Percentiles rank a stretch among this genome's conserved stretches.
These are phyloP conservation scores for Alternaria consortialis DNA, from an alignment of 2,329 filamentous ascomycete species.

Conservation along the genomic window DNA sequence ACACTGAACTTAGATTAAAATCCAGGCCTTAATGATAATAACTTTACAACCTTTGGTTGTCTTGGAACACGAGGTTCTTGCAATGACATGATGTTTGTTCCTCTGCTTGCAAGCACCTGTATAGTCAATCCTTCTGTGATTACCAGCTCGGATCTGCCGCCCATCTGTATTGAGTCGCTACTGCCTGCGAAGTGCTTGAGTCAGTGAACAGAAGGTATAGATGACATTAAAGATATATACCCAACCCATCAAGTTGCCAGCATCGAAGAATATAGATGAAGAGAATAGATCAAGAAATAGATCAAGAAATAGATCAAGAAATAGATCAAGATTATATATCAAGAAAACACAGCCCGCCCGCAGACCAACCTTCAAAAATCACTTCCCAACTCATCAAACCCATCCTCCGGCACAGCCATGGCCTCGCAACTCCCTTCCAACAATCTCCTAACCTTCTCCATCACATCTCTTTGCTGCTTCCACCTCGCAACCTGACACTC, in stretches of 20 bases:
- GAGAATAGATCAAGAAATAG: no score
- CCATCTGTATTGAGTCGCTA: not conserved
- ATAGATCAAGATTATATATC: no score
- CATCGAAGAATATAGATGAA: no score
- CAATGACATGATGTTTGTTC: not conserved
- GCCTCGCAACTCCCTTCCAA: constrained; percentile 31
- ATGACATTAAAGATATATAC: not conserved
- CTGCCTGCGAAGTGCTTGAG: not conserved
- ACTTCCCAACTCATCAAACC: constrained; percentile 33
- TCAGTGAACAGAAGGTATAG: not conserved
- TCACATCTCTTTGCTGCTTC: constrained; percentile 27
- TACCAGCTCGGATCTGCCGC: not conserved
- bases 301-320: no score
- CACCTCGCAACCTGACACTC: constrained; percentile 33
- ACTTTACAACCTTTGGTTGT: not conserved
- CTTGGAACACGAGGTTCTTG: not conserved
- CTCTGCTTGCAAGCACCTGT: not conserved
- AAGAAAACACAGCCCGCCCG: not conserved
- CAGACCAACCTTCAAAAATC: constrained; percentile 14
- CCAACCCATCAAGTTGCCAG: not conserved
- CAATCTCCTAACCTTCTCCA: constrained; percentile 30
- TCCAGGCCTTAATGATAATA: constrained; percentile 12
- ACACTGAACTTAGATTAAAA: not conserved
- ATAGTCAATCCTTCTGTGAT: not conserved
- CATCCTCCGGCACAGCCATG: constrained; percentile 35